These are phyloP conservation scores for Cenchrus purpureus DNA, from an alignment of 176 grass and related monocot genomes.

Conservation along the genomic window DNA sequence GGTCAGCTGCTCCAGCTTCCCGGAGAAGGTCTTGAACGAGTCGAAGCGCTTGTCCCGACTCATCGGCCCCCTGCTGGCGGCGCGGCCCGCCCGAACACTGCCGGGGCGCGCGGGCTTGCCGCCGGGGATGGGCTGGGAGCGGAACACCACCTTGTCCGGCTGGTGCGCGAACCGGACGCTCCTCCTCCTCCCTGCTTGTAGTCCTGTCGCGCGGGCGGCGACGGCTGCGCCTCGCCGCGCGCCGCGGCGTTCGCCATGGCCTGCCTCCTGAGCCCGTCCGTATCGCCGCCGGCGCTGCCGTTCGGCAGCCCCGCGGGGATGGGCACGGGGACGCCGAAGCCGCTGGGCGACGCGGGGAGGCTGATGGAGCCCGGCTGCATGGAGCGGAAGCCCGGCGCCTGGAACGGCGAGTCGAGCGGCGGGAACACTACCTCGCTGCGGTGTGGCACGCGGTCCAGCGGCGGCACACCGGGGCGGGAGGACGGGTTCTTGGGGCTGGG, in stretches of 20 bases:
- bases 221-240: not conserved
- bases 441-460: slow-evolving; percentile 15
- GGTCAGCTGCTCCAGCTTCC: slow-evolving; percentile 78
- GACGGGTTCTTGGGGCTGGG: not conserved
- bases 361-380: slow-evolving; percentile 66
- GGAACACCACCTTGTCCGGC: slow-evolving; percentile 59
- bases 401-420: slow-evolving; percentile 48
- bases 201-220: not conserved
- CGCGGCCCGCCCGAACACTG: not conserved
- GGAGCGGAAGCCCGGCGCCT: slow-evolving; percentile 31
- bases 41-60: slow-evolving; percentile 66
- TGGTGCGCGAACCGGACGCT: slow-evolving; percentile 31
- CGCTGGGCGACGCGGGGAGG: slow-evolving; percentile 70
- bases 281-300: not conserved
- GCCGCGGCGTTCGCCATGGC: slow-evolving; percentile 15
- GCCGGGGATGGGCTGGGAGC: slow-evolving; percentile 67
- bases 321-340: slow-evolving; percentile 1
- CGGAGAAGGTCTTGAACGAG: slow-evolving; percentile 88
- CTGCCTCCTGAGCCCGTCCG: slow-evolving; percentile 19
- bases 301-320: not conserved
- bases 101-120: not conserved
- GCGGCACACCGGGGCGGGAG: not conserved
- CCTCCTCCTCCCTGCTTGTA: not conserved
- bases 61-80: not conserved
- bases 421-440: slow-evolving; percentile 46